Evolutionary conservation across 2,329 filamentous ascomycete genomes (phyloP), one percentile per base, ranked within the genome.

Genomic region (Pestalotiopsis sp.): DNA sequence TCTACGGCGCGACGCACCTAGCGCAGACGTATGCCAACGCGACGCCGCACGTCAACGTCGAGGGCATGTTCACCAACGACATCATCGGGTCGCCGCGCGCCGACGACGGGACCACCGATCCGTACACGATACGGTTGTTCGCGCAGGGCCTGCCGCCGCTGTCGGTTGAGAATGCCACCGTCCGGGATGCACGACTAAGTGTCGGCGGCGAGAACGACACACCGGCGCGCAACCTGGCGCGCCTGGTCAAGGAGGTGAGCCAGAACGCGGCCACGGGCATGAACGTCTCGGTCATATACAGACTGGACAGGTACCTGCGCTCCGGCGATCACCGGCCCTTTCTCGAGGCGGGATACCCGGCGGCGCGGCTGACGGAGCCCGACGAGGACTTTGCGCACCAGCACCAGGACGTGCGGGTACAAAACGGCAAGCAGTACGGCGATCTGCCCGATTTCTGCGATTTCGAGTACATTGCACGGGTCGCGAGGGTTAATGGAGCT

Each of bases 11-110:
- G 4, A 78, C 79, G 3, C 84, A 84, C 76, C 78, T 89, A 4
- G 87, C 87, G 2, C 82, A 85, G 72, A 85, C 82, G 0, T 82
- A 87, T 64, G 83, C 82, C 39, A 86, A 87, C 71, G 78, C 81
- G 5, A 84, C 74, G 62, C 75, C 76, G 23, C 71, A 79, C 61
- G 82, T 83, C 9, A 85, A 88, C 72, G 85, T 89, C 3, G 86
- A 87, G 76, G 87, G 82, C 14, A 88, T 88, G 81, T 82, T 87
- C 67, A 89, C 85, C 71, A 85, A 86, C 77, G 87, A 89, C 76
- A 88, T 88, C 67, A 83, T 89, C 5, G 87, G 87, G 45, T 86
- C 81, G 4, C 80, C 83, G 2, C 81, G 77, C 1, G 84, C 82
- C 9, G 81, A 84, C 67, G 80, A 81, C 20, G 84, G 83, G 23